These are phyloP conservation scores for Draba incana DNA, from an alignment of 345 rosid genomes.

Conservation along the genomic window DNA sequence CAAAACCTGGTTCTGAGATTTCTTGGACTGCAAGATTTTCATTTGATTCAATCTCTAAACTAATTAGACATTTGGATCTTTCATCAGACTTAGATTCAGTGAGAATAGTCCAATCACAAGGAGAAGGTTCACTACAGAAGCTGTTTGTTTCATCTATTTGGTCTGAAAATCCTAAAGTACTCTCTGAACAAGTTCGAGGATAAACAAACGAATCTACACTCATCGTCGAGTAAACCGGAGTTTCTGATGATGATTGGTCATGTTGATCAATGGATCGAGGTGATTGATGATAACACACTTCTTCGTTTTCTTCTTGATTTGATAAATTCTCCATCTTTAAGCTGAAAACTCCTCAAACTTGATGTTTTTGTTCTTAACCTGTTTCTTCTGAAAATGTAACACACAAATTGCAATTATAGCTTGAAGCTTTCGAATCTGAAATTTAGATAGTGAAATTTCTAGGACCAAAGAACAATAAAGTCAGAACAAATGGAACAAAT, in stretches of 20 bases:
- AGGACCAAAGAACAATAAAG: conserved; percentile 33
- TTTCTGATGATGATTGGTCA: conserved; percentile 59
- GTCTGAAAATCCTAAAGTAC: conserved; percentile 73
- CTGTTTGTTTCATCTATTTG: conserved; percentile 64
- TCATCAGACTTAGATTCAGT: conserved; percentile 41
- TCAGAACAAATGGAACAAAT: conserved; percentile 13
- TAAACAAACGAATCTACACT: conserved; percentile 66
- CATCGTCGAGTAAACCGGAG: conserved; percentile 60
- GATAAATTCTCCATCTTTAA: conserved; percentile 52
- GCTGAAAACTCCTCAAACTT: neutral
- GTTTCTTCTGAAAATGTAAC: conserved; percentile 27
- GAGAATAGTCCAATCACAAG: conserved; percentile 55
- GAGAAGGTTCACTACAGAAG: conserved; percentile 70
- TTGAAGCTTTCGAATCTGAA: conserved; percentile 23
- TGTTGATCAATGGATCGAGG: conserved; percentile 56
- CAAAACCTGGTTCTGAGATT: conserved; percentile 59
- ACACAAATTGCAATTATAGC: conserved; percentile 11
- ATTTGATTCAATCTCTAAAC: conserved; percentile 46
- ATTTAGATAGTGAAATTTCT: conserved; percentile 30
- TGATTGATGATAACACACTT: conserved; percentile 57
- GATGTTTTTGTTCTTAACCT: conserved; percentile 33
- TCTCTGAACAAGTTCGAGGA: conserved; percentile 69
- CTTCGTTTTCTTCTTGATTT: conserved; percentile 54
- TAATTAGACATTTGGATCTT: conserved; percentile 40
- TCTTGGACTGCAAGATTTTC: conserved; percentile 53